Conservation (phyloP, 2,329 filamentous ascomycete genomes). For the Aspergillus quadrilineatus region DNA sequence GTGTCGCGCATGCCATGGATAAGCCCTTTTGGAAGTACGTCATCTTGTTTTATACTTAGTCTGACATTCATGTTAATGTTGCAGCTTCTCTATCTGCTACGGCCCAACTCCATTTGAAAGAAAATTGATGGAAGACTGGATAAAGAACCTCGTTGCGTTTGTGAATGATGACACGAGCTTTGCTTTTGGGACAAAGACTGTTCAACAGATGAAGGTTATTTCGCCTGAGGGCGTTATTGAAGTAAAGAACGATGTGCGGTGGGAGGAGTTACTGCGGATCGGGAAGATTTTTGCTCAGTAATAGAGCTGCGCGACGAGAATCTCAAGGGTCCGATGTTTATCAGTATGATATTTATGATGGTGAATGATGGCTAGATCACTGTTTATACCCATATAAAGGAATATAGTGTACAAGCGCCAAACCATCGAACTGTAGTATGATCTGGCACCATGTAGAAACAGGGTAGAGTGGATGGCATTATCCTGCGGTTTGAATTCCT, state of each 20-base stretch:
- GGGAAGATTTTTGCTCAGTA: neutral
- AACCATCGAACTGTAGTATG: too few species aligned
- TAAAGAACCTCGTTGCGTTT: conserved; percentile 39
- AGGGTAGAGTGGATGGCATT: too few species aligned
- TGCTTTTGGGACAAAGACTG: conserved; percentile 34
- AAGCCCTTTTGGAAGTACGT: conserved; percentile 47
- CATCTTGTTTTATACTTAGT: neutral
- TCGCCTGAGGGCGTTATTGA: conserved; percentile 36
- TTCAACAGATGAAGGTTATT: conserved; percentile 40
- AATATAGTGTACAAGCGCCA: too few species aligned
- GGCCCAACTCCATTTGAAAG: conserved; percentile 38
- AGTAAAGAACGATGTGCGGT: conserved; percentile 36
- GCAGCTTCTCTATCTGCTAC: conserved; percentile 41
- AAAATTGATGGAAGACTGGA: conserved; percentile 41
- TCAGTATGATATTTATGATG: too few species aligned
- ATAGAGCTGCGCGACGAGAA: too few species aligned
- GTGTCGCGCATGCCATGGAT: conserved; percentile 43
- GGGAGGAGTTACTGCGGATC: conserved; percentile 23
- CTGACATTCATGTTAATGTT: neutral
- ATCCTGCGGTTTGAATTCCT: too few species aligned
- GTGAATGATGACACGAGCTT: conserved; percentile 33
- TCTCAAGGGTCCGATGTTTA: too few species aligned
- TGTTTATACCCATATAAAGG: too few species aligned
- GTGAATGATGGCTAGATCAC: too few species aligned
- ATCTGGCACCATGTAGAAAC: too few species aligned